Conservation (phyloP, 2,329 filamentous ascomycete genomes). For the Amesomyces nigricolor region DNA sequence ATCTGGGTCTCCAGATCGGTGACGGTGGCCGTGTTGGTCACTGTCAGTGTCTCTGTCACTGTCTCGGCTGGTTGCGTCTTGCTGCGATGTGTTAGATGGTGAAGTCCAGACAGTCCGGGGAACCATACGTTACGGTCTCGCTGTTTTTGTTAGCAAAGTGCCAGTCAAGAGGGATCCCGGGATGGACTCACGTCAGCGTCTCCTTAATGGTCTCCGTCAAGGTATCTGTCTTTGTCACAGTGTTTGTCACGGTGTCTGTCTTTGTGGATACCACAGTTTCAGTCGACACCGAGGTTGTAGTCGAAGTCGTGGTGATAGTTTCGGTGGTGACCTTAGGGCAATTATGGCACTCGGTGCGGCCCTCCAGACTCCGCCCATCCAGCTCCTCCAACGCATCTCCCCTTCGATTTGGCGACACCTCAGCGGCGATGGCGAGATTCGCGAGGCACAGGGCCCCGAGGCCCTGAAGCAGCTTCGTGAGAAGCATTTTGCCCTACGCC, state of each 20-base stretch:
- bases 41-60: background rate
- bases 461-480: conserved; percentile 22
- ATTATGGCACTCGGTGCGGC: too few relatives aligned
- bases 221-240: conserved; percentile 23
- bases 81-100: background rate
- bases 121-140: conserved; percentile 9
- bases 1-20: background rate
- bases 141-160: conserved; percentile 7
- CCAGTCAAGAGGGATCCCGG: background rate
- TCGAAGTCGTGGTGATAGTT: background rate
- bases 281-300: background rate
- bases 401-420: conserved; percentile 16
- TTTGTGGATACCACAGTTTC: background rate
- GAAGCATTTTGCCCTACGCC: conserved; percentile 22
- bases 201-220: conserved; percentile 15
- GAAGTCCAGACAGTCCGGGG: too few relatives aligned
- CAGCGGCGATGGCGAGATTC: conserved; percentile 17
- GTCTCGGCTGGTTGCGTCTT: conserved; percentile 4
- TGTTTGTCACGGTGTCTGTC: conserved; percentile 9
- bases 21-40: background rate
- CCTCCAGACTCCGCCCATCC: conserved; percentile 15
- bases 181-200: conserved; percentile 5
- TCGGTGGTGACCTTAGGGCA: background rate
- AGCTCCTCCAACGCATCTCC: conserved; percentile 17
- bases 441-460: conserved; percentile 25